Base-by-base conservation (phyloP, 148 eudicot species). In the Vaccinium corymbosum region DNA sequence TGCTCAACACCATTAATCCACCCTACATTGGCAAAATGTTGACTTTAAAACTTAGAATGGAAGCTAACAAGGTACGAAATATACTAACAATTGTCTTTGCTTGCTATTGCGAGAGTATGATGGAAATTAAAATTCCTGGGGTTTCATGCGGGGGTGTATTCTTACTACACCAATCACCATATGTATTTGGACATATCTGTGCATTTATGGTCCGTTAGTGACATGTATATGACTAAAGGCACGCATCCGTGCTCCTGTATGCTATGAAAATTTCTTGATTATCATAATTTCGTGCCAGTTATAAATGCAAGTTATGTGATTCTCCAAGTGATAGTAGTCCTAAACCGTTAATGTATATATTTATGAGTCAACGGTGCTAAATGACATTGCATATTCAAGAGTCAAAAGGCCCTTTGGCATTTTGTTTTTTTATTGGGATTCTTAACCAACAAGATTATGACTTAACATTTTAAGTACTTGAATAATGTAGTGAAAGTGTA, bases 311-410 rank as follows among this genome's bases (percentile, higher is more conserved):
- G 32, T 32, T 71, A 20, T 71, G 19, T 32, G 75, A 71, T 71
- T 27, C 75, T 71, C 46, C 13, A 71, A 71, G 42, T 71, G 19
- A 27, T 32, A 29, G 75, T 71, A 27, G 75, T 71, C 75, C 9
- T 32, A 5, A 71, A 71, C 46, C 29, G 75, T 71, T 71, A 29
- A 42, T 13, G 75, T 29, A 64, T 3, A 64, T 64, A 64, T 22
- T 64, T 13, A 10, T 22, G 71, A 20, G 68, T 62, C 68, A 62
- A 20, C 22, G 27, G 68, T 20, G 27, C 68, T 62, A 62, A 62
- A 62, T 62, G 68, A 70, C 38, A 70, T 70, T 27, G 16, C 74
- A 70, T 70, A 70, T 70, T 70, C 75, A 71, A 13, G 25, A 70
- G 20, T 70, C 73, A 11, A 68, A 68, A 25, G 74, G 74, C 32